Evolutionary conservation across 2,329 filamentous ascomycete species (phyloP).

Genomic region (Dactylellina parvicollis): DNA sequence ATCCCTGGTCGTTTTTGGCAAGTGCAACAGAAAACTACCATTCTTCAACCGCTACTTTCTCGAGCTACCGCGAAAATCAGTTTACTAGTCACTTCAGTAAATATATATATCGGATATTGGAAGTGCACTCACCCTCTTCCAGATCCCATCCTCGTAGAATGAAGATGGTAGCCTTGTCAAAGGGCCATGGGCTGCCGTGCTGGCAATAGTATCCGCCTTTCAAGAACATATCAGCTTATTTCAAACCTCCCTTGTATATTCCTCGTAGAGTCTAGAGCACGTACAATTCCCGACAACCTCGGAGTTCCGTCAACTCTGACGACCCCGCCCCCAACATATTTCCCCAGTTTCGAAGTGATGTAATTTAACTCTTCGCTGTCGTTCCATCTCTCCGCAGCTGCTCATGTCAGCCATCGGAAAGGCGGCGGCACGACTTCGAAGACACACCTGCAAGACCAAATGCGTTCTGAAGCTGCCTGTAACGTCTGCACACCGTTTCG

Average conservation of each 20-base stretch:
- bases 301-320: constrained; percentile 82
- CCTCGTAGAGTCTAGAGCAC: neutral
- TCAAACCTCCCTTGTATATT: neutral
- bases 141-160: constrained; percentile 76
- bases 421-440: constrained; percentile 57
- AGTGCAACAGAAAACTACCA: constrained; percentile 17
- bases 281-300: constrained; percentile 77
- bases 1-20: neutral
- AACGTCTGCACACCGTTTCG: constrained; percentile 76
- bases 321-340: constrained; percentile 84
- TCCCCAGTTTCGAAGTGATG: constrained; percentile 78
- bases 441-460: constrained; percentile 51
- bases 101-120: too few relatives aligned
- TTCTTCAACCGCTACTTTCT: constrained; percentile 29
- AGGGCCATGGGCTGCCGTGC: constrained; percentile 83
- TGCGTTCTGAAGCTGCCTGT: constrained; percentile 71
- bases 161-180: constrained; percentile 80
- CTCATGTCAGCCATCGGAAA: constrained; percentile 64
- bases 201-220: constrained; percentile 87
- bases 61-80: constrained; percentile 10
- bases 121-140: constrained; percentile 17
- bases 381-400: constrained; percentile 79
- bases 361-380: constrained; percentile 82
- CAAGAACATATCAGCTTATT: neutral
- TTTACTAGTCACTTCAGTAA: neutral